Evolutionary conservation across 306 rosid genomes (phyloP), one percentile per base, ranked within the genome.

Genomic region (Cucurbita pepo): DNA sequence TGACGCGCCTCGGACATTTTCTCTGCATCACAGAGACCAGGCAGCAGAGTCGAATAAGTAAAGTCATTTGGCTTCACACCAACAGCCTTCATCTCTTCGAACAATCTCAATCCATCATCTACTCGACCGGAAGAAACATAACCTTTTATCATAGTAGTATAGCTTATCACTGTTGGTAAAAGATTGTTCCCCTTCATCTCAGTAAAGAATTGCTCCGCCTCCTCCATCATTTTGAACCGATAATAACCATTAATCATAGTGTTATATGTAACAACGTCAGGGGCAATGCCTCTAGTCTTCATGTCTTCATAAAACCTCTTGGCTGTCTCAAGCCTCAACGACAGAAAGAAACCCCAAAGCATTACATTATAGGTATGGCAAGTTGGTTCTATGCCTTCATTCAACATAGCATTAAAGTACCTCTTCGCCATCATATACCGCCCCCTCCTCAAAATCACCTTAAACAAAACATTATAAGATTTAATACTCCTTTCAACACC

Each of bases 341-440:
- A 86, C 82, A 90, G 48, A 76, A 94, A 85, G 87, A 94, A 85
- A n/a, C 98, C 97, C 98, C 98, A 88, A 12, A 93, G 71, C 78
- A 93, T 80, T 21, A 93, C 11, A 75, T 90, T 88, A 60, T 87
- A 90, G 0, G 97, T 90, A 73, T 90, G 96, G 36, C 84, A 59
- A n/a, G 94, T 87, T 6, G 98, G 98, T 67, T 86, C 85, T 10
- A 94, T 80, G 7, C 95, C 96, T 65, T 94, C 98, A 44, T 79
- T 80, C 59, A 94, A 56, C 97, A 90, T 89, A 0, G 90, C 84
- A 79, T 94, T 90, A 15, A 88, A 90, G 78, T 88, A 83, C 82
- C 96, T 85, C 77, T 89, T 94, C 0, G 90, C 97, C 98, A 94
- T 94, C 97, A 89, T 86, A 74, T 90, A 89, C 50, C 97, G 72